Conservation (phyloP, 441 rosid genomes). For the Erodium trifolium region DNA sequence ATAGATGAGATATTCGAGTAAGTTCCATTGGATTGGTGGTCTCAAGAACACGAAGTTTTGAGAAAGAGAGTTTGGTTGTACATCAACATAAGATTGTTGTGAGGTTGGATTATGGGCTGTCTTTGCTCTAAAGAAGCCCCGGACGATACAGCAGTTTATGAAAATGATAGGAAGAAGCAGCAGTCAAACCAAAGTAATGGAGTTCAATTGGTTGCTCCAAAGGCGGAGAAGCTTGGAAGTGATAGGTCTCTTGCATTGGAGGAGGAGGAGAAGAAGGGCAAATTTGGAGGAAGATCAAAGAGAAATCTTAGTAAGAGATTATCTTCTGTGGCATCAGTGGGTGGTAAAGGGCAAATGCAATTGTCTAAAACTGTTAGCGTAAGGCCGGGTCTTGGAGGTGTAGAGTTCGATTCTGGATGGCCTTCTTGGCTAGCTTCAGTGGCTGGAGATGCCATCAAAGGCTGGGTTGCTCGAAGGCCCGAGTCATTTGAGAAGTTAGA, state of each 20-base stretch:
- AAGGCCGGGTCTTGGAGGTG: conserved; percentile 62
- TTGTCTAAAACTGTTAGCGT: conserved; percentile 46
- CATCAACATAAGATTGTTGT: neutral
- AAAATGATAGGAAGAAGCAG: neutral
- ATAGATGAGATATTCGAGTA: neutral
- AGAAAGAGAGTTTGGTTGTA: no score
- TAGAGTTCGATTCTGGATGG: conserved; percentile 96
- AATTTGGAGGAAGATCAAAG: neutral
- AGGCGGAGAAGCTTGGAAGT: neutral
- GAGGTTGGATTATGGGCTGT: conserved; percentile 10
- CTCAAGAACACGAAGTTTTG: neutral
- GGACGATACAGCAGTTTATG: neutral
- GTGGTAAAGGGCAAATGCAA: neutral
- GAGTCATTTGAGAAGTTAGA: conserved; percentile 96
- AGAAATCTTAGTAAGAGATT: neutral
- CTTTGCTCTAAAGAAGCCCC: conserved; percentile 6
- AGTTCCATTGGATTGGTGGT: conserved; percentile 4
- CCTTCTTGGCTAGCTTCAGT: conserved; percentile 93
- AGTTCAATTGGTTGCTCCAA: conserved; percentile 7
- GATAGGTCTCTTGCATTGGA: neutral
- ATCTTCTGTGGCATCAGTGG: no score
- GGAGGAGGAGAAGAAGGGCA: no score
- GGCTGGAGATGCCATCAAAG: conserved; percentile 90
- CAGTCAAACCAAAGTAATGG: neutral
- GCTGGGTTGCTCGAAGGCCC: conserved; percentile 92